These are phyloP conservation scores for Pseudognaphalium luteoalbum DNA, from an alignment of 129 eudicot species.

Conservation along the genomic window DNA sequence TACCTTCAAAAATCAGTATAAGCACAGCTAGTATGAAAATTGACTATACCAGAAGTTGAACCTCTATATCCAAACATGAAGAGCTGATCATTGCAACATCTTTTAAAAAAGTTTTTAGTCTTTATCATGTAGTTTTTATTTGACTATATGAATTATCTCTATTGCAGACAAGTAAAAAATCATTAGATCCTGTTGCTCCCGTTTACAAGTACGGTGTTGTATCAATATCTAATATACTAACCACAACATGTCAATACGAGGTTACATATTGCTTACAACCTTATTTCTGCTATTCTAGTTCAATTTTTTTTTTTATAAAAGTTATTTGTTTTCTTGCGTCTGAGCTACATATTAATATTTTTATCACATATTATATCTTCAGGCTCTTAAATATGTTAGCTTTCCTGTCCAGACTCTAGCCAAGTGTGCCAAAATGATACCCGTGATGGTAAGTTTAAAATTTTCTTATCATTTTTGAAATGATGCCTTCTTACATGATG, in stretches of 20 bases:
- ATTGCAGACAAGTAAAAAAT: conserved; percentile 77
- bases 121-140: background rate
- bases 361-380: conserved; percentile 27
- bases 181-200: conserved; percentile 96
- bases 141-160: conserved; percentile 14
- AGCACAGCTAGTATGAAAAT: background rate
- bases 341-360: conserved; percentile 14
- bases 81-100: too few species aligned
- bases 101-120: too few species aligned
- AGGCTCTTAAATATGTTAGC: conserved; percentile 99
- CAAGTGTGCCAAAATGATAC: conserved; percentile 99
- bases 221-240: conserved; percentile 91
- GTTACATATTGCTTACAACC: conserved; percentile 33
- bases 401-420: conserved; percentile 99
- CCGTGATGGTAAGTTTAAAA: conserved; percentile 83
- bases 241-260: conserved; percentile 99
- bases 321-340: background rate
- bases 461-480: background rate
- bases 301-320: too few species aligned
- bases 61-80: too few species aligned
- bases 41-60: background rate
- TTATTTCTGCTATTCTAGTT: background rate
- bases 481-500: background rate
- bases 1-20: background rate
- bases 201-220: conserved; percentile 78